Evolutionary conservation across 192 early-diverging fungal species (phyloP), one percentile per base, ranked within the genome.

Genomic region (Chytriomyces confervae): DNA sequence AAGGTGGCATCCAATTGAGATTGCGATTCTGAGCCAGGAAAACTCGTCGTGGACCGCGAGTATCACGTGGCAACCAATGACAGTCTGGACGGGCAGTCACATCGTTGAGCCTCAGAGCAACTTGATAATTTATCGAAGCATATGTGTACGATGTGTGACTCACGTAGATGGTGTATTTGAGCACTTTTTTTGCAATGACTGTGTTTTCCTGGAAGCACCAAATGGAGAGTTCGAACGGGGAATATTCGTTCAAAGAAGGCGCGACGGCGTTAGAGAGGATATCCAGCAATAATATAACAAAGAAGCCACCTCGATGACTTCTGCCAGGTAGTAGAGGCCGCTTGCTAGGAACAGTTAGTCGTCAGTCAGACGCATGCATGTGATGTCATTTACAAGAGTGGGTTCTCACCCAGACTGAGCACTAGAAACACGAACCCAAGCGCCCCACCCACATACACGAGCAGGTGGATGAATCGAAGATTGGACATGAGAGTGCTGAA

Each of bases 291-390:
- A 49, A 23, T 16, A 48, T 3, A 78, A 76, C n/a, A 24, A 57
- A 29, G 66, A 53, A 49, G 53, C 6, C 46, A 76, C 66, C 63
- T 89, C 84, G 62, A 93, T 88, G 29, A 92, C 68, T 69, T 92
- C 91, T 45, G 91, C 87, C 9, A 95, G 84, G 71, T 95, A 95
- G 78, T 96, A 96, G 46, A 96, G 86, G 8, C 94, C 94, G 80
- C 93, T 93, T 24, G 93, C 94, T 95, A 73, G 48, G 72, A 0
- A 24, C 6, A 47, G 36, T 36, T 36, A 18, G 46, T 7, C 51
- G 23, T n/a, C 20, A 43, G 23, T n/a, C 53, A 20, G 53, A 20
- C 13, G 53, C 16, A 20, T 57, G 53, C 20, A 20, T 57, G 13
- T 13, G 53, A 20, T 57, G 53, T 20, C 53, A 20, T n/a, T 5